phyloP scores from a whole-genome alignment of 257 asterid species.

The Solanum pennellii region DNA sequence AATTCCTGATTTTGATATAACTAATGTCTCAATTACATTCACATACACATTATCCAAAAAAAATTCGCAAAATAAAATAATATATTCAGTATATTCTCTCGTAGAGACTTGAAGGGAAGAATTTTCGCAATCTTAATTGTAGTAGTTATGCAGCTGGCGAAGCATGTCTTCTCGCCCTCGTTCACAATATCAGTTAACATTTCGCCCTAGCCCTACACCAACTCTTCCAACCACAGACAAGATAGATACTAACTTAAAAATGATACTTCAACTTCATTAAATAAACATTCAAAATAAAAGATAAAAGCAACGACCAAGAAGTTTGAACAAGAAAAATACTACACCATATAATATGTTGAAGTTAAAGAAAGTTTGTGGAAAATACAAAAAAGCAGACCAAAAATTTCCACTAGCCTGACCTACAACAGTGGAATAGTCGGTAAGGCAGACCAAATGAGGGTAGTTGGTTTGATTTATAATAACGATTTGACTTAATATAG shows the following conservation, averaged over 20 bases:
- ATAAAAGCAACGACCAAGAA: background rate
- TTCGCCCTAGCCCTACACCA: background rate
- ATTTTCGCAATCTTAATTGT: background rate
- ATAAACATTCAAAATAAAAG: background rate
- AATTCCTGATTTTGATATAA: background rate
- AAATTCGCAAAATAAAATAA: background rate
- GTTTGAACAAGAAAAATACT: background rate
- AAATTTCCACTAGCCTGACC: background rate
- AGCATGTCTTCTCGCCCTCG: background rate
- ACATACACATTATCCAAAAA: background rate
- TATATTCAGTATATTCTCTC: too few relatives aligned
- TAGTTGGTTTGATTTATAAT: background rate
- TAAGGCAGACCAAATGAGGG: background rate
- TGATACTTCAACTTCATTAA: background rate
- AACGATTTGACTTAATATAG: background rate
- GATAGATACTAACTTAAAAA: background rate
- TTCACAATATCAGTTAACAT: background rate
- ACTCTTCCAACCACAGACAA: background rate
- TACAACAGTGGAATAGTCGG: background rate
- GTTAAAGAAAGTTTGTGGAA: background rate
- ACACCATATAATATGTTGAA: background rate
- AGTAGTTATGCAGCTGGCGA: background rate
- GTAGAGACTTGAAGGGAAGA: fast-evolving
- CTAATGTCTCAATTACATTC: background rate
- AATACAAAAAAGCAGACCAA: background rate